Evolutionary conservation across 2,329 filamentous ascomycete species (phyloP).

Genomic region (Phialophora expanda): DNA sequence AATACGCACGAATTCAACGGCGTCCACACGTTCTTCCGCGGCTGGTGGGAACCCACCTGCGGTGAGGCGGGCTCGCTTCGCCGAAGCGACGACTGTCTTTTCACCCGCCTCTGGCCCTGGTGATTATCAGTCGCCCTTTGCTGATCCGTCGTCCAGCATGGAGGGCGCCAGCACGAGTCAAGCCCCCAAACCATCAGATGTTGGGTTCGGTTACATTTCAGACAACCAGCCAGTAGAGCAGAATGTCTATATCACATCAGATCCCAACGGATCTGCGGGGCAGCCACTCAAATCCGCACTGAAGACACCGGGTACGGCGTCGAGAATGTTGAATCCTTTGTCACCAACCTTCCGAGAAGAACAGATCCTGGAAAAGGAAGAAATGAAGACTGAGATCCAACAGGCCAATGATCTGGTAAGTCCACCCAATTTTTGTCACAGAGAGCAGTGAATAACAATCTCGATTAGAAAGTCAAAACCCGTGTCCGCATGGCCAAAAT

Average conservation of each 20-base stretch:
- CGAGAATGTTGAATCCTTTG: constrained; percentile 75
- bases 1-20: constrained; percentile 39
- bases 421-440: constrained; percentile 34
- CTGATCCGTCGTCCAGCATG: constrained; percentile 49
- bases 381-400: constrained; percentile 79
- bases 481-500: constrained; percentile 93
- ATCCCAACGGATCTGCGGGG: constrained; percentile 35
- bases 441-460: constrained; percentile 45
- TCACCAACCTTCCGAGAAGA: constrained; percentile 94
- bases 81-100: constrained; percentile 68
- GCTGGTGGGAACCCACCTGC: constrained; percentile 46
- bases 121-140: constrained; percentile 56
- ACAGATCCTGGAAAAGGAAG: constrained; percentile 81
- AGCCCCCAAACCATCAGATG: constrained; percentile 69
- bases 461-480: constrained; percentile 81
- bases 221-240: constrained; percentile 54
- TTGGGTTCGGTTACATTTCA: constrained; percentile 89
- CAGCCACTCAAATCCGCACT: constrained; percentile 83
- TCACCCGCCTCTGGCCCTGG: constrained; percentile 62
- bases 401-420: constrained; percentile 87
- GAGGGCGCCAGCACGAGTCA: constrained; percentile 61
- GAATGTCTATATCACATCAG: constrained; percentile 59
- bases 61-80: constrained; percentile 66
- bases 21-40: constrained; percentile 45
- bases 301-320: constrained; percentile 83